Base-by-base conservation (phyloP, 192 early-diverging fungal species). In the Rhizophagus prolifer region DNA sequence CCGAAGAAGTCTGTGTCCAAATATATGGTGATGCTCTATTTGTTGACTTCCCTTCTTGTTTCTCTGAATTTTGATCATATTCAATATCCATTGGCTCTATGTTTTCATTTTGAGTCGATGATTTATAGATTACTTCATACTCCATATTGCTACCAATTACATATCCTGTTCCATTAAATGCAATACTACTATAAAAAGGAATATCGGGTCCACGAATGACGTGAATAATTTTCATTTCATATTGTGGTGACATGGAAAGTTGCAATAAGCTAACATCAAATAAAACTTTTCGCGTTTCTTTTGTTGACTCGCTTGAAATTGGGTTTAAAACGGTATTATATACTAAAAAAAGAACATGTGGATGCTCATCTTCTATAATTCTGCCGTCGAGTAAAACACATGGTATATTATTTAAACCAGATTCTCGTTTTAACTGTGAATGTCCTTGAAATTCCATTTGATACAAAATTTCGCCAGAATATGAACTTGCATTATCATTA, bases 1-100 rank as follows among this genome's bases (percentile, higher is more conserved):
- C 93, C 10, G 81, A 81, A 9, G 82, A 73, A 6, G 89, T 87
- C 58, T 94, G 93, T 3, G 81, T 89, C 93, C 93, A 94, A 72
- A 87, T 84, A 79, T 94, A 94, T 5, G 81, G 84, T 2, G 80
- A 67, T 34, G 77, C 46, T 26, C 79, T 76, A 16, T 36, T 69
- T 8, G 31, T 7, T 38, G 4, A 25, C 25, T 0, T 4, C 9
- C 62, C 60, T 64, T 65, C 60, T 64, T 65, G 58, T 16, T 44
- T 65, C 47, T 21, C 25, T 1, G 70, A 78, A 12, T 65, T 60
- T 9, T 81, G 61, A 26, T 68, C 21, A 68, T 81, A 30, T 14
- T 76, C 78, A 67, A 77, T 72, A 1, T 67, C 75, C 38, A 65
- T 60, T 9, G 77, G 74, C 28, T 82, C 80, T 38, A 75, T 67